Conservation (phyloP, 768 basidiomycete species). For the Xanthoconium purpureum region DNA sequence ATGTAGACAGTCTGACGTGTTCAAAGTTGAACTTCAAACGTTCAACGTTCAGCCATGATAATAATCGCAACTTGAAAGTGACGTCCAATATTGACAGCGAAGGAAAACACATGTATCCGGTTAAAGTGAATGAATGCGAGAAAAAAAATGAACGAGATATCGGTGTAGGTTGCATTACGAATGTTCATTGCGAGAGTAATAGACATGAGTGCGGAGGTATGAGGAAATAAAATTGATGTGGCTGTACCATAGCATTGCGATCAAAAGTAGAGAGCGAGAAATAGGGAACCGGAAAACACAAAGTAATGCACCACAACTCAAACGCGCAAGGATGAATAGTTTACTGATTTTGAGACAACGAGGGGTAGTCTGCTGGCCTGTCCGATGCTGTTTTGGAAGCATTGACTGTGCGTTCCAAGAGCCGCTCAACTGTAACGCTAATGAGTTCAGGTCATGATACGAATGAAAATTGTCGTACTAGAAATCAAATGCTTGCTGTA, state of each 20-base stretch:
- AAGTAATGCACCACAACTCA: slow-evolving; percentile 5
- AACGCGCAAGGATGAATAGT: slow-evolving; percentile 13
- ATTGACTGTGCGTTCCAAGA: slow-evolving; percentile 52
- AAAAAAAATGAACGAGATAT: slow-evolving; percentile 17
- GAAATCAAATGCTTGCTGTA: slow-evolving; percentile 80
- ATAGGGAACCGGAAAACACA: not conserved
- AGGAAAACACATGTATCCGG: slow-evolving; percentile 27
- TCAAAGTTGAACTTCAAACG: no score
- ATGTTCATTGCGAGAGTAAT: slow-evolving; percentile 35
- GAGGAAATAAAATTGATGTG: slow-evolving; percentile 29
- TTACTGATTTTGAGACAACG: slow-evolving; percentile 24
- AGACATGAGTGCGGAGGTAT: slow-evolving; percentile 31
- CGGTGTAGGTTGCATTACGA: slow-evolving; percentile 35
- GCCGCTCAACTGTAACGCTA: slow-evolving; percentile 56
- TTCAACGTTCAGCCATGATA: slow-evolving; percentile 10
- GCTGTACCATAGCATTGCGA: slow-evolving; percentile 38
- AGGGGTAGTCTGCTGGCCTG: slow-evolving; percentile 31
- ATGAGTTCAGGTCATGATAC: slow-evolving; percentile 7
- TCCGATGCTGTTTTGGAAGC: slow-evolving; percentile 24
- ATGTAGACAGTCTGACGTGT: no score
- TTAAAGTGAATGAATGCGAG: slow-evolving; percentile 18
- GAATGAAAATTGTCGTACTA: slow-evolving; percentile 47
- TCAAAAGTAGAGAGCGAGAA: slow-evolving; percentile 17
- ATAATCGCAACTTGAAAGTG: slow-evolving; percentile 18
- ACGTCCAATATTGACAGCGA: slow-evolving; percentile 32